Conservation (phyloP, 495 filamentous ascomycete genomes). For the Ascobolus immersus region DNA sequence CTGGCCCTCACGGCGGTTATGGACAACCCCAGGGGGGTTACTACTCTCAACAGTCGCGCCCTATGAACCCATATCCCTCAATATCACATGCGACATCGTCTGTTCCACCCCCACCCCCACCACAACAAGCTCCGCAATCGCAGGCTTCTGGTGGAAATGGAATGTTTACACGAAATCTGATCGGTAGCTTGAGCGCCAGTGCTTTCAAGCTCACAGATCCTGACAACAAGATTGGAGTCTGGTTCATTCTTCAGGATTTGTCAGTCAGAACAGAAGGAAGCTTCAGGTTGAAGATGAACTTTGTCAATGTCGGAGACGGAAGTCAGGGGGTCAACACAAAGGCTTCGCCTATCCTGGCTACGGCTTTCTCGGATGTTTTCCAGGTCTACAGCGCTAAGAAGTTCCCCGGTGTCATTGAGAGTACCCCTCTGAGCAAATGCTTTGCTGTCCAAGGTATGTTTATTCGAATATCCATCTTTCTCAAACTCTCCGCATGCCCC, state of each 20-base stretch:
- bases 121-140: conserved; percentile 20
- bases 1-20: conserved; percentile 17
- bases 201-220: conserved; percentile 68
- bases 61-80: conserved; percentile 9
- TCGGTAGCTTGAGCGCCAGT: conserved; percentile 74
- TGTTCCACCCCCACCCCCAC: conserved; percentile 19
- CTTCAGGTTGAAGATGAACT: conserved; percentile 60
- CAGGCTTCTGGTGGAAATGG: no score
- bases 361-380: conserved; percentile 69
- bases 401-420: conserved; percentile 91
- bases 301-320: conserved; percentile 51
- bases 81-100: conserved; percentile 17
- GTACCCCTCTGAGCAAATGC: conserved; percentile 71
- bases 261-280: conserved; percentile 77
- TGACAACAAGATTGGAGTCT: conserved; percentile 66
- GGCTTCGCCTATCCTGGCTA: conserved; percentile 61
- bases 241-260: conserved; percentile 92
- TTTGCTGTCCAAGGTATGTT: conserved; percentile 79
- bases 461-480: not conserved
- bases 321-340: conserved; percentile 39
- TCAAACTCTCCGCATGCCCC: no score
- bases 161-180: conserved; percentile 92
- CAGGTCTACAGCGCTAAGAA: conserved; percentile 93
- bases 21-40: conserved; percentile 19
- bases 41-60: conserved; percentile 15